phyloP scores from a whole-genome alignment of 1,284 basidiomycete genomes.

The Pseudozyma sp. region DNA sequence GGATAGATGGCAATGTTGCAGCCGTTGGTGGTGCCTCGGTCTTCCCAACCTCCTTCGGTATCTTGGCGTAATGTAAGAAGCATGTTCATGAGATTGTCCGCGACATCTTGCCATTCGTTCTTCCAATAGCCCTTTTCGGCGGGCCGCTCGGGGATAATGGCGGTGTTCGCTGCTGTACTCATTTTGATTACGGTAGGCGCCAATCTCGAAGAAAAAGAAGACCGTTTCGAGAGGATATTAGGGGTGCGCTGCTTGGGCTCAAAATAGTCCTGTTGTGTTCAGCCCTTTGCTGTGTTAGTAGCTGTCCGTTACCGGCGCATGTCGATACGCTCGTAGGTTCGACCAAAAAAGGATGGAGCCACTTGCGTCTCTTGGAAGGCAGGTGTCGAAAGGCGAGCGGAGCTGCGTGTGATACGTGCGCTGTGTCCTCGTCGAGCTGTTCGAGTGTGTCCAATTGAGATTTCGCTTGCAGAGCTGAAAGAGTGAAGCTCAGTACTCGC shows the following conservation, averaged over 20 bases:
- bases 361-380: too few relatives aligned
- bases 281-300: background rate
- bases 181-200: conserved; percentile 8
- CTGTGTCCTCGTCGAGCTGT: too few relatives aligned
- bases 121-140: conserved; percentile 46
- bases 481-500: too few relatives aligned
- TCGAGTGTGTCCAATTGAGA: too few relatives aligned
- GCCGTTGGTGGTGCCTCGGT: conserved; percentile 22
- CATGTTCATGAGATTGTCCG: conserved; percentile 38
- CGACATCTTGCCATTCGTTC: conserved; percentile 31
- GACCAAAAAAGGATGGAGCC: background rate
- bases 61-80: conserved; percentile 38
- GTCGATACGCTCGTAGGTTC: background rate
- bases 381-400: too few relatives aligned
- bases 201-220: too few relatives aligned
- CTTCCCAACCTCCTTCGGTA: conserved; percentile 43
- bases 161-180: conserved; percentile 27
- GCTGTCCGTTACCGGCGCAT: background rate
- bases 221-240: too few relatives aligned
- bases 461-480: too few relatives aligned
- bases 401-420: too few relatives aligned
- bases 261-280: background rate
- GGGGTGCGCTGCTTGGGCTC: too few relatives aligned
- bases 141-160: conserved; percentile 47
- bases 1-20: conserved; percentile 36